phyloP scores from a whole-genome alignment of 371 early-diverging fungal genomes.

The Rhizopus delemar region DNA sequence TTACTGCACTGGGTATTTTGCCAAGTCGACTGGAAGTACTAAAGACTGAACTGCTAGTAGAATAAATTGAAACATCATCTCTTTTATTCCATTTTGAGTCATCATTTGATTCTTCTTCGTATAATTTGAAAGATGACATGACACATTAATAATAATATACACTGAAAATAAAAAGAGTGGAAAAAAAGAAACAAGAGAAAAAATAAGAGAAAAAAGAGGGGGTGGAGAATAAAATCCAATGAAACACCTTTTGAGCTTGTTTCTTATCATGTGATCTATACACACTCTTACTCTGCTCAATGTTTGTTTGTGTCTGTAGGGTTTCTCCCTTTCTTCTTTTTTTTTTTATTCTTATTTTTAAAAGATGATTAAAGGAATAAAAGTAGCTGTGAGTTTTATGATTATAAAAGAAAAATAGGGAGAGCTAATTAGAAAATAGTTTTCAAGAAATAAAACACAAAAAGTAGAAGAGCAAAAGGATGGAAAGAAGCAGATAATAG shows the following conservation, averaged over 20 bases:
- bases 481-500: slow-evolving; percentile 1
- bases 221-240: neutral
- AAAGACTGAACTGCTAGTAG: slow-evolving; percentile 42
- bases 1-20: slow-evolving; percentile 42
- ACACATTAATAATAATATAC: neutral
- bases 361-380: slow-evolving; percentile 48
- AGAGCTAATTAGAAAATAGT: slow-evolving; percentile 17
- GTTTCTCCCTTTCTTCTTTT: slow-evolving; percentile 1
- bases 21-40: slow-evolving; percentile 46
- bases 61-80: slow-evolving; percentile 41
- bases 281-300: neutral
- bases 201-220: neutral
- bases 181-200: slow-evolving; percentile 7
- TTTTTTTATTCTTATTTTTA: slow-evolving; percentile 4
- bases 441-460: slow-evolving; percentile 41
- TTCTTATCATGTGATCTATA: neutral
- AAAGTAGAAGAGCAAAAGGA: slow-evolving; percentile 8
- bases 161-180: neutral
- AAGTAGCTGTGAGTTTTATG: slow-evolving; percentile 40
- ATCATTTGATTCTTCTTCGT: slow-evolving; percentile 10
- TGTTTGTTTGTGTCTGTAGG: neutral
- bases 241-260: neutral
- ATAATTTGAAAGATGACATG: neutral
- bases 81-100: slow-evolving; percentile 1
- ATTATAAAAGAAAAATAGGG: neutral